Base-by-base conservation (phyloP, 148 eudicot genomes). In the Camellia lanceoleosa region DNA sequence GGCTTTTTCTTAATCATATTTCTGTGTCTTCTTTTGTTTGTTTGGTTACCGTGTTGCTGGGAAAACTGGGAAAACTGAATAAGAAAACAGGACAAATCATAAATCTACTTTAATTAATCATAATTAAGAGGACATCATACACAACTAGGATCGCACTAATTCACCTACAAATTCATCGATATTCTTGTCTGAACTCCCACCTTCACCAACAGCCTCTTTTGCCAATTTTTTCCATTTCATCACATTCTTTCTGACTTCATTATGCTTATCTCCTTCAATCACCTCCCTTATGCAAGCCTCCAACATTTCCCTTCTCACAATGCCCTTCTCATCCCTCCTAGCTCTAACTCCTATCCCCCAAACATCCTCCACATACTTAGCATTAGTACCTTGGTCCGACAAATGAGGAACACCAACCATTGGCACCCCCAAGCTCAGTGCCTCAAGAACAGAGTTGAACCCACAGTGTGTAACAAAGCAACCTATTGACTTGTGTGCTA, bases 381-480 rank as follows among this genome's bases (percentile, higher is more conserved):
- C 92, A 82, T 88, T 86, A 1, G 87, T 88, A n/a, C 81, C 77
- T 62, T 91, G 94, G 64, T 91, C 94, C 0, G 87, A 84, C 89
- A 91, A 91, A n/a, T 83, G 88, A 20, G 94, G 91, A 67, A 88
- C 61, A 9, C 63, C 91, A 60, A 89, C 87, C 71, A 89, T 51
- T 5, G 92, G 90, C 78, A 92, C 90, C 4, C 92, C 97, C 16
- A 90, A 73, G 20, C 86, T 81, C 71, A 92, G 59, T 4, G 89
- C 89, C 56, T 92, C 97, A 3, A 88, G 74, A 2, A 82, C 83
- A 18, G 97, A 92, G 80, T 90, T 92, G 79, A 88, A 86, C 41
- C 97, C 97, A 19, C 92, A 83, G n/a, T 92, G 93, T 0, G 91
- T 86, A 42, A 92, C 74, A 56, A 92, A 90, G 60, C 93, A 92